Evolutionary conservation across 164 flowering plant genomes (phyloP).

Genomic region (Nymphaea colorata): DNA sequence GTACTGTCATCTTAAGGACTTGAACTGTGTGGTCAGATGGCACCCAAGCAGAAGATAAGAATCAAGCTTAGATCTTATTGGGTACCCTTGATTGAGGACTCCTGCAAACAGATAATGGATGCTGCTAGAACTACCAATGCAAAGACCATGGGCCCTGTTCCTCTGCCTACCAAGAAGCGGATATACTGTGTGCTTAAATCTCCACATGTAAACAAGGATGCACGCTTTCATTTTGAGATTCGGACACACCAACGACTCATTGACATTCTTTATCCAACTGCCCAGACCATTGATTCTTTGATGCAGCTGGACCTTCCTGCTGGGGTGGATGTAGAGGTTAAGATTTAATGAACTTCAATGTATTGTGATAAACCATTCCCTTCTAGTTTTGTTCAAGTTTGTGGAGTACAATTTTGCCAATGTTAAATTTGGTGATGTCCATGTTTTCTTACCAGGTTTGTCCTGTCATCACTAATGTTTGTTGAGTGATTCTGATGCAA

Average conservation of each 20-base stretch:
- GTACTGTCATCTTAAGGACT: not conserved
- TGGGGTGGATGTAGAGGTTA: slow-evolving; percentile 97
- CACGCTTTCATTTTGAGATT: slow-evolving; percentile 90
- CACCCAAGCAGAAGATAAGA: slow-evolving; percentile 89
- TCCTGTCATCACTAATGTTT: not conserved
- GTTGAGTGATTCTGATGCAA: not conserved
- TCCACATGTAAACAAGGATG: slow-evolving; percentile 96
- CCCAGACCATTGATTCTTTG: slow-evolving; percentile 86
- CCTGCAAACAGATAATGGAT: slow-evolving; percentile 92
- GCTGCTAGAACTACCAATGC: slow-evolving; percentile 92
- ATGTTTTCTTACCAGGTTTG: not conserved
- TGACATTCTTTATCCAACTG: slow-evolving; percentile 88
- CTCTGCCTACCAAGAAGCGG: slow-evolving; percentile 82
- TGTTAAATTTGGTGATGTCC: not conserved
- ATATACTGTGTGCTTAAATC: slow-evolving; percentile 88
- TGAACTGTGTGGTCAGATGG: slow-evolving; percentile 36
- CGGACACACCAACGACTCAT: slow-evolving; percentile 92
- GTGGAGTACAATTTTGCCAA: not conserved
- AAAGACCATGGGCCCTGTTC: slow-evolving; percentile 91
- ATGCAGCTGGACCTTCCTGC: slow-evolving; percentile 96
- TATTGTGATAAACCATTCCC: not conserved
- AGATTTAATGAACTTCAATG: slow-evolving; percentile 29
- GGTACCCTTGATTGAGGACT: slow-evolving; percentile 86
- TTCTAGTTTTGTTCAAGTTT: not conserved
- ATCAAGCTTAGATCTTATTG: slow-evolving; percentile 85